Base-by-base conservation (phyloP, 2,329 filamentous ascomycete genomes). In the Helotiales sp. region DNA sequence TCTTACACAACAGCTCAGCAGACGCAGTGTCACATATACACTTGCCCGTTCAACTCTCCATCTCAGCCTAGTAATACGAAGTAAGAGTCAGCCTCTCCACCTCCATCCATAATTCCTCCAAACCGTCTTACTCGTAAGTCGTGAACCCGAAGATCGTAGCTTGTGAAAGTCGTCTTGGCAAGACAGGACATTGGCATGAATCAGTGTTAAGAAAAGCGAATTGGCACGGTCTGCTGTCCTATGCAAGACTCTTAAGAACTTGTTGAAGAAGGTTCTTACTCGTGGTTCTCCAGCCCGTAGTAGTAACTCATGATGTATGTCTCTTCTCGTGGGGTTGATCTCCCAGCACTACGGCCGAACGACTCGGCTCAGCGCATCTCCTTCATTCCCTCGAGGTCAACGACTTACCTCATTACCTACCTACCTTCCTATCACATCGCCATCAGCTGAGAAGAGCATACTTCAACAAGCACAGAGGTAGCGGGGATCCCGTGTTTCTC, bases 151-250 rank as follows among this genome's bases (percentile, higher is more conserved):
- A 30, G 2, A 30, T 32, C 55, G 28, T 47, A 63, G 61, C 61
- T 63, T 63, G 59, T 61, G 59, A 61, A 24, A 20, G 22, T 45
- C 22, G 10, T 24, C 58, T 61, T 34, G 24, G 30, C 30, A 24
- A 58, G 30, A 20, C 13, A 7, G 11, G 1, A 40, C 4, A n/a
- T 34, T 37, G 24, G 26, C 30, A 26, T 11, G 26, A 62, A 5
- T 3, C 17, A 24, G 26, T 10, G 17, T 11, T n/a, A 45, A 45
- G 45, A 32, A 24, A 20, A 50, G 45, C 63, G 43, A 60, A 57
- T 52, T 52, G 50, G 10, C 43, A 68, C 62, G 62, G 62, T 65
- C 66, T 58, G 61, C 37, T 64, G 62, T 49, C 55, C 55, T 2
- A 52, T 30, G 10, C 49, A 52, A 52, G 49, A 43, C 37, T n/a